Base-by-base conservation (phyloP, 148 eudicot species). In the Cornus florida region DNA sequence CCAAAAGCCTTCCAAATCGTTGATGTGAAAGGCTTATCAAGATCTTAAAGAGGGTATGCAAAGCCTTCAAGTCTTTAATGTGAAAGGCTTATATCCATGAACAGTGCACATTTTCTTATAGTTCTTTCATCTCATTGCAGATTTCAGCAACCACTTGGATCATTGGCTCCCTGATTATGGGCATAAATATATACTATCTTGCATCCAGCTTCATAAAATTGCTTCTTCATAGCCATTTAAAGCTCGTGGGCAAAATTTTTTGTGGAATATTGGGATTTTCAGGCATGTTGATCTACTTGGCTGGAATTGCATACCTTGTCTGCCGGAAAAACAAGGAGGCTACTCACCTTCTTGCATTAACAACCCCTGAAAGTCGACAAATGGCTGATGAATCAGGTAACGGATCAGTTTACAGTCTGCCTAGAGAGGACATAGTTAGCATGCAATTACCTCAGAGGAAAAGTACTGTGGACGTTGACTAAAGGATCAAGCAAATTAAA, bases 91-190 rank as follows among this genome's bases (percentile, higher is more conserved):
- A 24, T 22, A 5, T 43, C 6, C 13, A 12, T 33, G 7, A 46
- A 56, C 16, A 60, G 3, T 6, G 14, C 14, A 7, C 66, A 62
- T 62, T n/a, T 62, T 19, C 48, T 62, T 62, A 19, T 62, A 62
- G 10, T n/a, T n/a, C 2, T 6, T 62, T 43, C 48, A 43, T 9
- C 10, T 6, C 6, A 43, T 50, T 81, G 77, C 92, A 97, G 99
- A 80, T 94, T 80, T 89, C 99, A 31, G 89, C 92, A 76, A 80
- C 87, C 70, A 91, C 98, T 56, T 97, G 99, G 99, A 53, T 87
- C n/a, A 94, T 97, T 62, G 95, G 98, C 43, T 89, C 92, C 67
- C 79, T 97, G 70, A 91, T 97, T 67, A 97, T 97, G 93, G 93
- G 85, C 82, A 92, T 97, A 65, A 97, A 97, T 71, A 82, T 97